Evolutionary conservation across 495 filamentous ascomycete genomes (phyloP).

Genomic region (Xylaria sp.): DNA sequence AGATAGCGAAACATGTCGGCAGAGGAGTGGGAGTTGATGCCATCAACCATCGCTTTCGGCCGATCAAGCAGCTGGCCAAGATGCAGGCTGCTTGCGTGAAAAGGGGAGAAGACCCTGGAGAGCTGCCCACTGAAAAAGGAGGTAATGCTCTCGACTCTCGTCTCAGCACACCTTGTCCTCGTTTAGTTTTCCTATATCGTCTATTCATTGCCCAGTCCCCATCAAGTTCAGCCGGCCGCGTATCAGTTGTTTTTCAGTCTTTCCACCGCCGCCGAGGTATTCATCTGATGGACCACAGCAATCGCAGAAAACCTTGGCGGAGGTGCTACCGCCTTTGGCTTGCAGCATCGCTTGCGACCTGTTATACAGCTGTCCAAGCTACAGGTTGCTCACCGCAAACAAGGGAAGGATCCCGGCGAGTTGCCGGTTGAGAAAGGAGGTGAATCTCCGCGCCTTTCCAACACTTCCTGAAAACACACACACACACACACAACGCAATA

Average conservation of each 20-base stretch:
- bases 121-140: slow-evolving; percentile 29
- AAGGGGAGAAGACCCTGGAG: slow-evolving; percentile 26
- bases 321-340: slow-evolving; percentile 39
- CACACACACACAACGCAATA: neutral
- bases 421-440: slow-evolving; percentile 31
- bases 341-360: slow-evolving; percentile 56
- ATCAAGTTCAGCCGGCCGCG: neutral
- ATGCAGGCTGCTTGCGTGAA: slow-evolving; percentile 29
- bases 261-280: slow-evolving; percentile 1
- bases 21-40: slow-evolving; percentile 33
- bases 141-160: slow-evolving; percentile 17
- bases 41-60: slow-evolving; percentile 53
- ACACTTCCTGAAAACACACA: neutral
- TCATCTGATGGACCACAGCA: slow-evolving; percentile 32
- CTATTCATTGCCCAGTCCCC: neutral
- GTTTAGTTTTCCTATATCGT: slow-evolving; percentile 5
- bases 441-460: slow-evolving; percentile 19
- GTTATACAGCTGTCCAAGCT: slow-evolving; percentile 44
- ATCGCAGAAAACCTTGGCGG: slow-evolving; percentile 34
- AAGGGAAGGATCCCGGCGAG: slow-evolving; percentile 31
- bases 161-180: neutral
- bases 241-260: neutral
- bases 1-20: slow-evolving; percentile 25
- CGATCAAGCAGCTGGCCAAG: slow-evolving; percentile 43
- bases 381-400: slow-evolving; percentile 22